Conservation (phyloP, 805 yeast species). For the Zygosaccharomyces pseudorouxii region DNA sequence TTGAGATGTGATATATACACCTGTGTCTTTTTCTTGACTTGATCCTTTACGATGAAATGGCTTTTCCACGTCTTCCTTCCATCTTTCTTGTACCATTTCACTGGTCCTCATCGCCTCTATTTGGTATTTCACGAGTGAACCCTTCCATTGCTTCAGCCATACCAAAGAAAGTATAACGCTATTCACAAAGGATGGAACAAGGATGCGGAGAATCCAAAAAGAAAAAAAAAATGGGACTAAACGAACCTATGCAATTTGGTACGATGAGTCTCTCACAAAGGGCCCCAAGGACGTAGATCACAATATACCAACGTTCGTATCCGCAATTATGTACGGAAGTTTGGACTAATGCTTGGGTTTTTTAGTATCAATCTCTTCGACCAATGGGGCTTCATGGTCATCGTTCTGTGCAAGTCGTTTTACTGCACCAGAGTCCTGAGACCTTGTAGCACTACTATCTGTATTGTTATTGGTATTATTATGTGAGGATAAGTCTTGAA, state of each 20-base stretch:
- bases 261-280: not conserved
- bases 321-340: not conserved
- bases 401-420: not conserved
- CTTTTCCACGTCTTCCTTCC: too few species aligned
- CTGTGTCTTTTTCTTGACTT: not conserved
- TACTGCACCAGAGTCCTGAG: not conserved
- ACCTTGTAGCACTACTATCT: not conserved
- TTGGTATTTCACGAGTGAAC: too few species aligned
- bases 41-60: too few species aligned
- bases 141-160: too few species aligned
- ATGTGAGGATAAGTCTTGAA: conserved; percentile 6
- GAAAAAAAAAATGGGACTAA: too few species aligned
- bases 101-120: too few species aligned
- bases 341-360: conserved; percentile 4
- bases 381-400: conserved; percentile 6
- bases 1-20: too few species aligned
- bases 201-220: too few species aligned
- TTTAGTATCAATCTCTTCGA: conserved; percentile 11
- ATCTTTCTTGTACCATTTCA: too few species aligned
- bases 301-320: not conserved
- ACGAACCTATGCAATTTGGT: too few species aligned
- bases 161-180: too few species aligned
- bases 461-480: not conserved
- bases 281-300: not conserved
- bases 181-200: too few species aligned